Base-by-base conservation (phyloP, 2,329 filamentous ascomycete species). In the Geosmithia morbida region DNA sequence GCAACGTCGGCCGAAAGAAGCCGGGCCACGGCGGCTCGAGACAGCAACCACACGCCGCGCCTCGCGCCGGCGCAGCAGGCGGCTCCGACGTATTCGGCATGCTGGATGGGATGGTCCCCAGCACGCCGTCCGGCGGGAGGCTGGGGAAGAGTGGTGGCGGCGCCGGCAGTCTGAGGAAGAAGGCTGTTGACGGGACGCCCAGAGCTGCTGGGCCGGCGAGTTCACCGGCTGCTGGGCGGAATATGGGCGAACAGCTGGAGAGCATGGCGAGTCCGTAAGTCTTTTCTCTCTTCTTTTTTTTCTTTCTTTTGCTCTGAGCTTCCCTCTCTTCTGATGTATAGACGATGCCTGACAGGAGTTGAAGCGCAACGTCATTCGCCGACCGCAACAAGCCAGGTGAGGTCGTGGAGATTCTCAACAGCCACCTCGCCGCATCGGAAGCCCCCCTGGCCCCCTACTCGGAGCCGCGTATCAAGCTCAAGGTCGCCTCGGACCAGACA, bases 401-500 rank as follows among this genome's bases (percentile, higher is more conserved):
- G 55, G 75, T 87, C 10, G 61, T 92, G 44, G 89, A 97, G 60
- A 77, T 87, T 26, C 74, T 98, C 51, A 96, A 96, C 63, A 70
- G 76, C 41, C 79, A 90, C 49, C 74, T 94, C 29, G 61, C 74
- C 14, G 65, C 79, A 1, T 70, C 83, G 29, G 80, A 87, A 44
- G 69, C 83, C 2, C 85, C 84, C 2, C 74, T 85, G 20, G 81
- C 82, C 30, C 83, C 84, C 1, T 86, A 80, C 53, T 61, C 79
- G 11, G 85, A 92, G 61, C 60, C 87, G 16, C 83, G 92, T 46
- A 80, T 97, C 61, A 89, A 85, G 59, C 73, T 95, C 18, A 89
- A 83, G 6, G 85, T 87, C 2, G 85, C 86, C 50, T 90, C 87
- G 1, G 90, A 97, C 60, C 75, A 87, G 57, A 88, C 89, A 61